Evolutionary conservation across 2,329 filamentous ascomycete genomes (phyloP).

Genomic region (Aspergillus jensenii): DNA sequence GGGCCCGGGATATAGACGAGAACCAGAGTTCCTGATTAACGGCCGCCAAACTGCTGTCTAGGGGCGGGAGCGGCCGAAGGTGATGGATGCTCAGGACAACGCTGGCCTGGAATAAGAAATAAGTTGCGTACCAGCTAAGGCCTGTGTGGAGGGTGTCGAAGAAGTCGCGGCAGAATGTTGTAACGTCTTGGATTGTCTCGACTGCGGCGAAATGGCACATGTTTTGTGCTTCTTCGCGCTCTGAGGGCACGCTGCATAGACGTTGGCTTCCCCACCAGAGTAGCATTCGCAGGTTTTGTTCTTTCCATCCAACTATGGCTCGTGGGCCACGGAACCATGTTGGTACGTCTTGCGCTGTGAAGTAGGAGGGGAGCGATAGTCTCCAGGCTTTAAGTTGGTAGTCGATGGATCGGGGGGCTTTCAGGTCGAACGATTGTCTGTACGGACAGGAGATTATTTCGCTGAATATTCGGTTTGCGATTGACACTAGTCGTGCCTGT

Average conservation of each 20-base stretch:
- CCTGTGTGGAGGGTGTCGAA: conserved; percentile 14
- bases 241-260: background rate
- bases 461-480: conserved; percentile 17
- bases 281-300: conserved; percentile 24
- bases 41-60: background rate
- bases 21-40: conserved; percentile 14
- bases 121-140: conserved; percentile 25
- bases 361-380: conserved; percentile 18
- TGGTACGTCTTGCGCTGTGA: conserved; percentile 14
- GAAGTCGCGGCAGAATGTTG: conserved; percentile 14
- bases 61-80: background rate
- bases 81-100: conserved; percentile 18
- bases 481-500: conserved; percentile 15
- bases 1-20: conserved; percentile 11
- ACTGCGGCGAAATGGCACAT: conserved; percentile 20
- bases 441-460: conserved; percentile 13
- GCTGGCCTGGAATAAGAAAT: conserved; percentile 24
- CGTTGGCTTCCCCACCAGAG: conserved; percentile 24
- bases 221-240: conserved; percentile 18
- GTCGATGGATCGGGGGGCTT: conserved; percentile 20
- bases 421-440: conserved; percentile 5
- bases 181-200: conserved; percentile 20
- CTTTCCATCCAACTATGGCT: conserved; percentile 22
- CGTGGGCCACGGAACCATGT: conserved; percentile 22
- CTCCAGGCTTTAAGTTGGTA: conserved; percentile 21